A percentile compares a stretch with the other conserved stretches of the same genome.
Conservation (phyloP, 2,329 filamentous ascomycete genomes). For the Emergomyces orientalis region DNA sequence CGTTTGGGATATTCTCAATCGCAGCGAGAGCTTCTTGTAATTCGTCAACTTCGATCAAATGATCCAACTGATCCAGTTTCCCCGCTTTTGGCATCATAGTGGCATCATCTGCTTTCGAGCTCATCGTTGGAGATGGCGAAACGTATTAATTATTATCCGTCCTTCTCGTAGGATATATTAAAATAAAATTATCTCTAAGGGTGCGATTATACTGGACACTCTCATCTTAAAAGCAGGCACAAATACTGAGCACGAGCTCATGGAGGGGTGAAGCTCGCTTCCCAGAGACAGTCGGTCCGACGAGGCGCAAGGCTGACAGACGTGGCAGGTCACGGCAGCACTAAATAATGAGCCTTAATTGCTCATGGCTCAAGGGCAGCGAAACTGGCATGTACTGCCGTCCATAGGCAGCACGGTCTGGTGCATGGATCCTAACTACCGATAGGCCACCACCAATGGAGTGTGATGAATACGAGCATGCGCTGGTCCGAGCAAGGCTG, state of each 20-base stretch:
- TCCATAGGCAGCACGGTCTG: not conserved
- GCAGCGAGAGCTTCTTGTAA: not conserved
- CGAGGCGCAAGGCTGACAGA: slow-evolving; percentile 3
- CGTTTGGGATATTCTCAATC: not conserved
- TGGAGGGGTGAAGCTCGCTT: not conserved
- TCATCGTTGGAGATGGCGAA: not conserved
- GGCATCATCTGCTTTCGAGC: not conserved
- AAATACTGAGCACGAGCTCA: not conserved
- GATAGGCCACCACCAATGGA: not conserved
- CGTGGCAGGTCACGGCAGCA: not conserved
- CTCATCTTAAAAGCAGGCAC: not conserved
- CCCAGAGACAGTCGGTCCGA: not conserved
- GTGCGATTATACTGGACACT: not conserved
- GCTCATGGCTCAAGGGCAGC: not conserved
- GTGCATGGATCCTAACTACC: not conserved
- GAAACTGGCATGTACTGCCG: not conserved
- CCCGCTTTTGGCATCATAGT: not conserved
- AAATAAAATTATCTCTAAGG: not conserved
- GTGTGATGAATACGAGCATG: not conserved
- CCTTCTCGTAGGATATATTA: not conserved
- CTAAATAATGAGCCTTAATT: not conserved
- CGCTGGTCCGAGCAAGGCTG: slow-evolving; percentile 1
- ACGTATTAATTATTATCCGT: not conserved
- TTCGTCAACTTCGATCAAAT: not conserved
- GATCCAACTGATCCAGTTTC: not conserved